Evolutionary conservation across 306 rosid genomes (phyloP), one percentile per base, ranked within the genome.

Genomic region (Datisca glomerata): DNA sequence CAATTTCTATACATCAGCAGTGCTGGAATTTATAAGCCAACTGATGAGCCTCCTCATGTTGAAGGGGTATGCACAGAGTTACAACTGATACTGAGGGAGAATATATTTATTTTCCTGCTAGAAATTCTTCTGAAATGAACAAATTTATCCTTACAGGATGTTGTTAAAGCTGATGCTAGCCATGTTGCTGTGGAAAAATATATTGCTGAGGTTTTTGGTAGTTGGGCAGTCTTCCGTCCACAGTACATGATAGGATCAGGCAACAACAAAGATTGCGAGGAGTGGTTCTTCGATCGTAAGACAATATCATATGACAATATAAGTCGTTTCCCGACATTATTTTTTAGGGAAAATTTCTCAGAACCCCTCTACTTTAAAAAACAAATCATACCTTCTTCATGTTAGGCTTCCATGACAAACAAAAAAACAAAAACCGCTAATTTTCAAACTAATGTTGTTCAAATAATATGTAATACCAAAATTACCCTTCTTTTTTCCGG

Each of bases 231-330:
- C 25, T 89, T 89, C 58, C 71, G 93, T 18, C 95, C 97, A 14
- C 97, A 83, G 16, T 83, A 87, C 75, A 87, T 83, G 81, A 61
- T 56, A 41, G 97, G 97, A 2, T 83, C 95, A n/a, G 93, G 97
- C 66, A 89, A 89, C 83, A 83, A 83, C 73, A 89, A 89, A 64
- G 97, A 89, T 45, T 72, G 91, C 21, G 95, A 89, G 59, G 97
- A 89, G 61, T 89, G 95, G 97, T 89, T 83, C 72, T 89, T 83
- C 23, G 91, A 89, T 45, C 63, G 95, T 83, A 80, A 80, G 84
- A 53, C 12, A 21, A 20, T 18, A 23, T 24, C 28, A 21, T n/a
- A n/a, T n/a, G n/a, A n/a, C n/a, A n/a, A n/a, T n/a, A n/a, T n/a
- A n/a, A n/a, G n/a, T n/a, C n/a, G n/a, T n/a, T n/a, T n/a, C n/a